Evolutionary conservation across 176 grass and related monocot genomes (phyloP), one percentile per base, ranked within the genome.

Genomic region (Aegilops tauschii): DNA sequence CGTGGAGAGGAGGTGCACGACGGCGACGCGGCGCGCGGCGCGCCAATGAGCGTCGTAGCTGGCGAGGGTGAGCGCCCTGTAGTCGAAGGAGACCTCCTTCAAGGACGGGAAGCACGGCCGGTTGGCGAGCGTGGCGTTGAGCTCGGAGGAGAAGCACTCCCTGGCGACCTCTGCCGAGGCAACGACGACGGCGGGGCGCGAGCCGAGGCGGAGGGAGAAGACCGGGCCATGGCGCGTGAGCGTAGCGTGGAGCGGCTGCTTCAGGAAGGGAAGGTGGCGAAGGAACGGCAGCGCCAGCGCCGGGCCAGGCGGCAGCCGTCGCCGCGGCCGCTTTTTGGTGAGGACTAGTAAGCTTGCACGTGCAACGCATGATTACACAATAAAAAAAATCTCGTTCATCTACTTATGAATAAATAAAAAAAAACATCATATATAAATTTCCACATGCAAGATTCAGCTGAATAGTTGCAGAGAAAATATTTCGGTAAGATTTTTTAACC

Each of bases 41-140:
- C 94, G 88, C 92, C 87, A 97, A 44, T 86, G 75, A 0, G 69
- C 29, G 6, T 87, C 92, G 81, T 97, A 93, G 65, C 59, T 23
- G 30, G 85, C 63, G 14, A 34, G 20, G 21, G 40, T 30, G 29
- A 93, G 61, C 23, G 82, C 52, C 14, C 80, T 34, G 85, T 82
- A 87, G 49, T 84, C 73, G 74, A 79, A 86, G 28, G 77, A 65
- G 0, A 35, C 23, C 64, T 64, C 79, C 61, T 29, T 3, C 13
- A 34, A 69, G 1, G 85, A 88, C 3, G 85, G 82, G 52, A 93
- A 78, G 1, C 68, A 65, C 34, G 91, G 94, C 0, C 91, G 82
- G 75, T 88, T 93, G 54, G 89, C 89, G 79, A 96, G 91, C 62
- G 47, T 21, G 34, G 84, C 49, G 75, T 92, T 89, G 35, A 90